Evolutionary conservation across 495 filamentous ascomycete species (phyloP), one percentile per base, ranked within the genome.

Genomic region (Cercophora newfieldiana): DNA sequence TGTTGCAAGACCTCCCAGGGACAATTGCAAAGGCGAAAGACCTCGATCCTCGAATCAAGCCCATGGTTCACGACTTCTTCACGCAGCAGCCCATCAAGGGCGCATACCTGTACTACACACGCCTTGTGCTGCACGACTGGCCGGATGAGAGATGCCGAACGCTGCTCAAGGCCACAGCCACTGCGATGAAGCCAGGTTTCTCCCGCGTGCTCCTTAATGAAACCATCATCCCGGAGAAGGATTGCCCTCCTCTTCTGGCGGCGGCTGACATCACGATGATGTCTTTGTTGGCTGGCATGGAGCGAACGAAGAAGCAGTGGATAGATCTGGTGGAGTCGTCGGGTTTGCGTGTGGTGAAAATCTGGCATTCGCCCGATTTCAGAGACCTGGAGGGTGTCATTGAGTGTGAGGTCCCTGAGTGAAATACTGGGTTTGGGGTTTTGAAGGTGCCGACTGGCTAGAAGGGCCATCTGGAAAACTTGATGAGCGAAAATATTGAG

Each of bases 131-230:
- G 16, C 81, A 85, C 47, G 82, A 84, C 71, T 84, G 81, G 80
- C 72, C 74, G 0, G 81, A 84, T 53, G 76, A 81, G 10, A 66
- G 56, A 24, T 78, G 78, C 50, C 69, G 66, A 7, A 69, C 57
- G 37, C 83, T 85, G 29, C 71, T 86, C 6, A 22, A 49, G 0
- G 63, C 75, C 26, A 69, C 83, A 24, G 70, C 59, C 61, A 59
- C 61, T 28, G 83, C 83, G 29, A 74, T 85, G 76, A 75, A 77
- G 67, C 77, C 71, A 37, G 82, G 82, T 0, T 86, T 87, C 24
- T 84, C 85, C 65, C 85, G 87, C 70, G 82, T 80, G 65, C 75
- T 87, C 14, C 73, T 88, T 14, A 61, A 61, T 22, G 59, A 61
- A 44, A 61, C 59, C 0, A 61, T 61, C 18, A 31, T 61, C 7